Evolutionary conservation across 345 rosid species (phyloP), one percentile per base, ranked within the genome.

Genomic region (Acer yangbiense): DNA sequence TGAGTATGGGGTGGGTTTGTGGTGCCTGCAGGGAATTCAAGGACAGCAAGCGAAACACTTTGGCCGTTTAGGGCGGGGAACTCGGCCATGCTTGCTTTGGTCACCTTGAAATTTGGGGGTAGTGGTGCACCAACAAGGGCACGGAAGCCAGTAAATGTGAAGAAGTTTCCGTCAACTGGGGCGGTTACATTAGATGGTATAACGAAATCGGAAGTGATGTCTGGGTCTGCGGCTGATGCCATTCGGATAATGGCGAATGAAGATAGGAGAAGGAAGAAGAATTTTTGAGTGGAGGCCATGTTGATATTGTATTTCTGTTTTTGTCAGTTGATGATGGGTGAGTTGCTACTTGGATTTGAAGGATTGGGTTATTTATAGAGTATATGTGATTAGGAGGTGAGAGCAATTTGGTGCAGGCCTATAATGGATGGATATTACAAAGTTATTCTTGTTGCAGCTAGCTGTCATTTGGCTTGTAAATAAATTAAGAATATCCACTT

Each of bases 11-110:
- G 87, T 0, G 85, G 82, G 69, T 83, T 82, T 7, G 29, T 18
- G 0, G 79, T 61, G 7, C 78, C 81, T 0, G 63, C 25, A 0
- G 86, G 84, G 78, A 63, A 87, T 8, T 72, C 61, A 0, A 85
- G 86, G 12, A 65, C 76, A n/a, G 86, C 86, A 17, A 68, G 62
- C 0, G 90, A 85, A 2, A 87, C 90, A 18, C 86, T 83, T n/a
- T 84, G 87, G 2, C 89, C 87, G 4, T 76, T 52, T 1, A 84
- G 81, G 13, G 82, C 83, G 0, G 85, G 85, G 80, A 87, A 84
- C 57, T 84, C 88, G 1, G 55, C 75, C 82, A 72, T 2, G 64
- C 77, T 65, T 9, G 79, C 86, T 72, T 81, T 83, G 6, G 43
- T 7, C n/a, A 78, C 78, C 20, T 41, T 80, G 25, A 84, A 84